Base-by-base conservation (phyloP, 352 stramenopile species). In the Phytophthora nicotianae region DNA sequence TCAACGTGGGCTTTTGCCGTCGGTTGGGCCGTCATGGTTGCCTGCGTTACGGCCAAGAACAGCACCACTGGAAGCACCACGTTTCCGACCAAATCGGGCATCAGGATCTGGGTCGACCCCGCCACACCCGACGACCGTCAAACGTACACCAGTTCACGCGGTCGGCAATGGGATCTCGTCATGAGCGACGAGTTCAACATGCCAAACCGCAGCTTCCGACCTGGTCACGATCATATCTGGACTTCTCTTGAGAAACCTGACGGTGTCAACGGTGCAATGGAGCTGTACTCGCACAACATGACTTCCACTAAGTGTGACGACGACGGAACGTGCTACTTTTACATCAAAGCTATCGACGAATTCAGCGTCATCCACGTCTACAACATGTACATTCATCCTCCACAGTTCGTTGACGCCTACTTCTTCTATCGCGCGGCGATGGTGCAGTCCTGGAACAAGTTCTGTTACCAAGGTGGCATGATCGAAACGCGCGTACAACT, bases 121-220 rank as follows among this genome's bases (percentile, higher is more conserved):
- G 77, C 72, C 13, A 92, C 83, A 10, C 77, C 79, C 0, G n/a
- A 42, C 2, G 65, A 82, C 7, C 47, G 13, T 9, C 69, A 76
- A 9, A 61, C 32, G 2, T 88, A 89, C 57, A 68, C 38, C 0
- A 78, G 55, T 7, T 91, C 82, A 0, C 78, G 79, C 17, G 75
- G 80, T 2, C 42, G 57, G 0, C 46, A 33, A 32, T 91, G 80
- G 76, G 56, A 90, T 5, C 69, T 97, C 6, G 81, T 96, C 33
- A 98, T 98, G 88, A 97, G 89, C 21, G 95, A 98, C 75, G 95
- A 98, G 71, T 98, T 98, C 69, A 90, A 98, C 67, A 81, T 77
- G 49, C 73, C 88, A 1, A 86, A 88, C 17, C 81, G 96, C 3
- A 86, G 61, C 29, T 98, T 99, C 67, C 56, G 72, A 29, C 91